A percentile compares a stretch with the other conserved stretches of the same genome.
Evolutionary conservation across 2,329 filamentous ascomycete genomes (phyloP).

Genomic region (Ceratocystis papillata): DNA sequence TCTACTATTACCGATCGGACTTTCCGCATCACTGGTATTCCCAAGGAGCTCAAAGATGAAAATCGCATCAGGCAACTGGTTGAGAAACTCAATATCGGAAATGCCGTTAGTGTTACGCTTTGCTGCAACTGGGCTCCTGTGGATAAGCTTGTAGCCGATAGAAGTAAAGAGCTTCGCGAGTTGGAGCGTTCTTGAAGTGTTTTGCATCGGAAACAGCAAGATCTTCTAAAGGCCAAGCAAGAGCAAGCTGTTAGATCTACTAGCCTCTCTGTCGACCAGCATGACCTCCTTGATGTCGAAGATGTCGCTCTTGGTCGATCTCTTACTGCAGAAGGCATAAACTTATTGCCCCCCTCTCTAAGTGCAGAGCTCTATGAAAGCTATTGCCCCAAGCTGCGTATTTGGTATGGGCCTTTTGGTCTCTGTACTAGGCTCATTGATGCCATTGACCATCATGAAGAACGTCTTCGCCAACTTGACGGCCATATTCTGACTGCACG

Average conservation of each 20-base stretch:
- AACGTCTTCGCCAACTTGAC: conserved; percentile 68
- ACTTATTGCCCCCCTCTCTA: neutral
- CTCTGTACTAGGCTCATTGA: conserved; percentile 65
- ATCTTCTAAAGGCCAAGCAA: neutral
- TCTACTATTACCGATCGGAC: conserved; percentile 94
- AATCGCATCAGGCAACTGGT: conserved; percentile 75
- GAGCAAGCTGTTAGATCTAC: neutral
- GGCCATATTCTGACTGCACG: conserved; percentile 60
- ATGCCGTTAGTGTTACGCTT: conserved; percentile 75
- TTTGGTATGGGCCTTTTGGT: conserved; percentile 70
- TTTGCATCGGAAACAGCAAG: conserved; percentile 49
- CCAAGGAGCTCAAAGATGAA: conserved; percentile 65
- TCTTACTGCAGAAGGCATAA: conserved; percentile 8
- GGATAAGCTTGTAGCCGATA: conserved; percentile 59
- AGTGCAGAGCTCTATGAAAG: conserved; percentile 26
- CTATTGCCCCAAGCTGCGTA: conserved; percentile 53
- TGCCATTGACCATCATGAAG: conserved; percentile 88
- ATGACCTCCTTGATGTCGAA: conserved; percentile 21
- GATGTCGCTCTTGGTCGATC: conserved; percentile 9
- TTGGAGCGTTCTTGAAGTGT: conserved; percentile 78
- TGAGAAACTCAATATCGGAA: conserved; percentile 77
- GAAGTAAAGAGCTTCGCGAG: conserved; percentile 54
- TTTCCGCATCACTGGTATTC: conserved; percentile 82
- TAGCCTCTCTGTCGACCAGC: neutral
- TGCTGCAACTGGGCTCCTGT: conserved; percentile 79